These are phyloP conservation scores for Lanmaoa rubissima DNA, from an alignment of 768 basidiomycete genomes.

Conservation along the genomic window DNA sequence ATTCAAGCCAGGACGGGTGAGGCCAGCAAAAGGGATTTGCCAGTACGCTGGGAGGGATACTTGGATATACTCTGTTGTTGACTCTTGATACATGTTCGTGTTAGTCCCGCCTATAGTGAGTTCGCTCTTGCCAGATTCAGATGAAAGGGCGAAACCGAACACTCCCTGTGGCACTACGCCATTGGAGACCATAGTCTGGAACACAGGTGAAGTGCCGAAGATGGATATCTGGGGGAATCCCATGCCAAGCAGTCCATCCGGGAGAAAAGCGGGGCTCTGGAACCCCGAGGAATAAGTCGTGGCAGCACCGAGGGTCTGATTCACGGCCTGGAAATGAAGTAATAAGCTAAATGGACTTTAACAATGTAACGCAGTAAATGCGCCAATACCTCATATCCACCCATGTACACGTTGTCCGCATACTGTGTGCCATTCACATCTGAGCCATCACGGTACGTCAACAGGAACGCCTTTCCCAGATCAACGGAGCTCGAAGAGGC, in stretches of 20 bases:
- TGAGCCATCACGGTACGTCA: slow-evolving; percentile 41
- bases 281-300: slow-evolving; percentile 36
- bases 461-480: slow-evolving; percentile 26
- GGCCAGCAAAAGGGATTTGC: slow-evolving; percentile 35
- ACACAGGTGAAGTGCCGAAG: slow-evolving; percentile 37
- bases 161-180: slow-evolving; percentile 32
- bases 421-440: slow-evolving; percentile 39
- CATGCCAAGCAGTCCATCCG: slow-evolving; percentile 46
- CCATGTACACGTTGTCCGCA: slow-evolving; percentile 43
- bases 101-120: slow-evolving; percentile 58
- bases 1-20: slow-evolving; percentile 25
- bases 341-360: not conserved
- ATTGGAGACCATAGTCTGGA: slow-evolving; percentile 44
- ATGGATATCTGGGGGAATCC: slow-evolving; percentile 40
- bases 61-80: slow-evolving; percentile 36
- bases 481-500: slow-evolving; percentile 33
- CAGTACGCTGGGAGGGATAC: slow-evolving; percentile 37
- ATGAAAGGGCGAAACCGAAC: slow-evolving; percentile 50
- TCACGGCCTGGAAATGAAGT: slow-evolving; percentile 27
- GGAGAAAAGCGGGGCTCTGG: slow-evolving; percentile 19
- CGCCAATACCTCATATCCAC: slow-evolving; percentile 32
- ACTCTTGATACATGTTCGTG: slow-evolving; percentile 42
- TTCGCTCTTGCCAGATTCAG: slow-evolving; percentile 41
- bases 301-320: slow-evolving; percentile 46
- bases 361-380: slow-evolving; percentile 6